These are phyloP conservation scores for Candida adriatica DNA, from an alignment of 805 yeast genomes.

Conservation along the genomic window DNA sequence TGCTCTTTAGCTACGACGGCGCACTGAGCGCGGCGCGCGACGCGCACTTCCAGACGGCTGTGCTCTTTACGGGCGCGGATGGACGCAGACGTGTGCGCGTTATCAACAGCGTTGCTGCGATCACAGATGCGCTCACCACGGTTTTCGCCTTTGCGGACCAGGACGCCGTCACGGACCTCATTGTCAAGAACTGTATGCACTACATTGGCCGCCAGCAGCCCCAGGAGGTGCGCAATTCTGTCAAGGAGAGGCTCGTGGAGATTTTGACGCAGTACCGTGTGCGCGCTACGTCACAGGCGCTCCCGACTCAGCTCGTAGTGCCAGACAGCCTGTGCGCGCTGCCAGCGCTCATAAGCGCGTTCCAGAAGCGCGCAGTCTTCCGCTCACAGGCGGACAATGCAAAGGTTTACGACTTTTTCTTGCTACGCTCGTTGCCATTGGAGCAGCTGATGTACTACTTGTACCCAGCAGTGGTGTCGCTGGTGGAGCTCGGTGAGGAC, in stretches of 20 bases:
- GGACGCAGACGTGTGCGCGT: slow-evolving; percentile 84
- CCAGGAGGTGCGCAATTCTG: slow-evolving; percentile 42
- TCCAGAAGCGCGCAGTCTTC: slow-evolving; percentile 64
- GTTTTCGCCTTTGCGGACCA: slow-evolving; percentile 78
- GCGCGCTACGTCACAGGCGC: slow-evolving; percentile 34
- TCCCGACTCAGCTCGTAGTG: slow-evolving; percentile 61
- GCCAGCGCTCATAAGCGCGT: slow-evolving; percentile 58
- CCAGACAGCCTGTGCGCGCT: slow-evolving; percentile 76
- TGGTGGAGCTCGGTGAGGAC: slow-evolving; percentile 54
- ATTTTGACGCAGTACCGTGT: slow-evolving; percentile 54
- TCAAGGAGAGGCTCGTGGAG: slow-evolving; percentile 46
- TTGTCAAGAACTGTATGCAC: slow-evolving; percentile 42
- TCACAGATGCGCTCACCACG: slow-evolving; percentile 64
- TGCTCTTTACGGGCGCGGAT: slow-evolving; percentile 69
- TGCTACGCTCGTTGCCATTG: slow-evolving; percentile 46
- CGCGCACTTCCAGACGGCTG: slow-evolving; percentile 86
- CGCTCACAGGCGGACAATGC: slow-evolving; percentile 47
- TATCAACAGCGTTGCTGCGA: slow-evolving; percentile 77
- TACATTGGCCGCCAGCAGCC: slow-evolving; percentile 36
- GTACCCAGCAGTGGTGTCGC: slow-evolving; percentile 73
- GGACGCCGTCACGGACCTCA: slow-evolving; percentile 49
- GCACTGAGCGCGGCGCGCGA: slow-evolving; percentile 62
- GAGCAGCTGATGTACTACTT: slow-evolving; percentile 54
- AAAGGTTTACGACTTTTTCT: slow-evolving; percentile 46
- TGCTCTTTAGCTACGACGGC: slow-evolving; percentile 72